Conservation (phyloP, 1,284 basidiomycete genomes). For the Cryptococcus hybrid region DNA sequence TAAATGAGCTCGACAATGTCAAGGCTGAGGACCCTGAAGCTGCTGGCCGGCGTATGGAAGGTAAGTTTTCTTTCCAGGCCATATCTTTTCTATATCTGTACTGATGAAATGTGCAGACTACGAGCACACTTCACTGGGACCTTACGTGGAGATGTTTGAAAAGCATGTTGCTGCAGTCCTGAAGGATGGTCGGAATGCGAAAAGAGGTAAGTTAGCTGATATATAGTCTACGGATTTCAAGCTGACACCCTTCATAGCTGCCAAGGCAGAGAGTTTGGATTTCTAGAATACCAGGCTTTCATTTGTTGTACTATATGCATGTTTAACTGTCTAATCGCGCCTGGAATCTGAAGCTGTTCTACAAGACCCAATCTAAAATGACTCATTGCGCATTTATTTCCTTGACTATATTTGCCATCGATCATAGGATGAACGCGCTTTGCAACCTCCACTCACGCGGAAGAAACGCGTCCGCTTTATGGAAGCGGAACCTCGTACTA, state of each 20-base stretch:
- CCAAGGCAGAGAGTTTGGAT: conserved; percentile 25
- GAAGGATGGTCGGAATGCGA: conserved; percentile 38
- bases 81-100: background rate
- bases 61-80: conserved; percentile 9
- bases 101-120: conserved; percentile 40
- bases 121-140: conserved; percentile 63
- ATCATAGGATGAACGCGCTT: too few relatives aligned
- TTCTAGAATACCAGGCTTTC: conserved; percentile 13
- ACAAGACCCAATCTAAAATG: too few relatives aligned
- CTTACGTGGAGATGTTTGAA: conserved; percentile 89
- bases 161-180: conserved; percentile 58
- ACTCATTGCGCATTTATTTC: too few relatives aligned
- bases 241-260: conserved; percentile 7
- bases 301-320: conserved; percentile 11
- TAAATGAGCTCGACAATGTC: conserved; percentile 65
- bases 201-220: conserved; percentile 22
- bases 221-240: background rate
- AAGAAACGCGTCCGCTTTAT: too few relatives aligned
- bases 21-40: conserved; percentile 53
- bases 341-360: background rate
- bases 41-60: conserved; percentile 20
- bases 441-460: too few relatives aligned
- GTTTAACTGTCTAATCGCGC: background rate
- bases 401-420: too few relatives aligned
- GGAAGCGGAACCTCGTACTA: too few relatives aligned